These are phyloP conservation scores for Trichoderma semiorbis DNA, from an alignment of 2,329 filamentous ascomycete species.

Conservation along the genomic window DNA sequence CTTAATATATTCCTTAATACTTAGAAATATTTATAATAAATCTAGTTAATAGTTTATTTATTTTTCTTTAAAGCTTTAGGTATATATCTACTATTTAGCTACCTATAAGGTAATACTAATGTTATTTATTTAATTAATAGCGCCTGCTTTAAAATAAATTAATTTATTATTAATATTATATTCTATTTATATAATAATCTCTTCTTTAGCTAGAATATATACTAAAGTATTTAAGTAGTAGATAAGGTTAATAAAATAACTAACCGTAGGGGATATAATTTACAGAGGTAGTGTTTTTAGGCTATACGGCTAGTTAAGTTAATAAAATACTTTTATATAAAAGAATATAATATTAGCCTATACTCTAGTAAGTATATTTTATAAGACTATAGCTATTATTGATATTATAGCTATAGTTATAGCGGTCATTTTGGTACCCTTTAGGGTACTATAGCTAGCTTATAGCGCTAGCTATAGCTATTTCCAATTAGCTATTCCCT, in stretches of 20 bases:
- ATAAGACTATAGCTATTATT: too few relatives aligned
- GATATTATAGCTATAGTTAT: too few relatives aligned
- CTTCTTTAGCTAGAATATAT: not conserved
- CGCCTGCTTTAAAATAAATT: not conserved
- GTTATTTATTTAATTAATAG: not conserved
- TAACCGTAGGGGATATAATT: too few relatives aligned
- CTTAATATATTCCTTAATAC: not conserved
- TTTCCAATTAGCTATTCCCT: too few relatives aligned
- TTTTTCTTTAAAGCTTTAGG: not conserved
- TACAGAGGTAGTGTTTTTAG: too few relatives aligned
- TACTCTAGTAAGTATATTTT: too few relatives aligned
- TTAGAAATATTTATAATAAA: not conserved
- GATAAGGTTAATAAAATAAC: not conserved
- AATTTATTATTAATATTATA: not conserved
- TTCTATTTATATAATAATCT: not conserved
- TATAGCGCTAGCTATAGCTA: too few relatives aligned
- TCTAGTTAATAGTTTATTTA: not conserved
- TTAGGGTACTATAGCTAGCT: too few relatives aligned
- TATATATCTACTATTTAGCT: not conserved
- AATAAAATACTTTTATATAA: too few relatives aligned
- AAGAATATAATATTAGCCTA: too few relatives aligned
- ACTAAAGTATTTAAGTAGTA: not conserved
- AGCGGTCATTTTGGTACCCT: too few relatives aligned
- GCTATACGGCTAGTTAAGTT: too few relatives aligned
- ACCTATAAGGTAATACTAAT: not conserved